Percentiles rank a stretch among this genome's conserved stretches.
Conservation (phyloP, 371 early-diverging fungal genomes). For the Quaeritorhiza haematococci region DNA sequence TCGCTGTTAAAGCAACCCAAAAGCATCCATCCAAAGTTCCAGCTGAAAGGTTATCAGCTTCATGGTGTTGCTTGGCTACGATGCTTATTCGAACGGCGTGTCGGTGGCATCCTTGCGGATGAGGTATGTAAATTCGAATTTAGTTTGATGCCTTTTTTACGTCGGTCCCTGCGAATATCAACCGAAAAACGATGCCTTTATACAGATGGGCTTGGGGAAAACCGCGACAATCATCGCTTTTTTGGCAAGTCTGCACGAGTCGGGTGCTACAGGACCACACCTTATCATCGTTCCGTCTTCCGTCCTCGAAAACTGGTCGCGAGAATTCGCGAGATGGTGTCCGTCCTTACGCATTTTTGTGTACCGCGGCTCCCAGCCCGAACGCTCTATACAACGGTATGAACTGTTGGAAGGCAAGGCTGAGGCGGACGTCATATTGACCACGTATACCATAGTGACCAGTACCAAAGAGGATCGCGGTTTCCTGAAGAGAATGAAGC, state of each 20-base stretch:
- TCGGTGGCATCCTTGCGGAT: slow-evolving; percentile 87
- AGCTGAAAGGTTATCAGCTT: slow-evolving; percentile 86
- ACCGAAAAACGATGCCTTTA: neutral
- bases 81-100: slow-evolving; percentile 68
- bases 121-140: slow-evolving; percentile 42
- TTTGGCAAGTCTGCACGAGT: slow-evolving; percentile 60
- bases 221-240: slow-evolving; percentile 93
- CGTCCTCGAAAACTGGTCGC: slow-evolving; percentile 81
- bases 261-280: slow-evolving; percentile 58
- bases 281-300: slow-evolving; percentile 86
- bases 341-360: slow-evolving; percentile 59
- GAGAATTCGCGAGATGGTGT: slow-evolving; percentile 72
- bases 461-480: slow-evolving; percentile 66
- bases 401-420: slow-evolving; percentile 15
- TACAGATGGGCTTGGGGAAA: slow-evolving; percentile 94
- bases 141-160: neutral
- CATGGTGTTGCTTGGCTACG: slow-evolving; percentile 91
- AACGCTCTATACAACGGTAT: slow-evolving; percentile 53
- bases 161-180: neutral
- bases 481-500: slow-evolving; percentile 56
- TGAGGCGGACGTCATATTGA: slow-evolving; percentile 41
- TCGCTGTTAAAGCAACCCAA: slow-evolving; percentile 49
- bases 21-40: slow-evolving; percentile 46
- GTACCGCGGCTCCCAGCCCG: slow-evolving; percentile 70
- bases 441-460: slow-evolving; percentile 69